Evolutionary conservation across 139 green algal species (phyloP).

Genomic region (Chlamydomonas eustigma): DNA sequence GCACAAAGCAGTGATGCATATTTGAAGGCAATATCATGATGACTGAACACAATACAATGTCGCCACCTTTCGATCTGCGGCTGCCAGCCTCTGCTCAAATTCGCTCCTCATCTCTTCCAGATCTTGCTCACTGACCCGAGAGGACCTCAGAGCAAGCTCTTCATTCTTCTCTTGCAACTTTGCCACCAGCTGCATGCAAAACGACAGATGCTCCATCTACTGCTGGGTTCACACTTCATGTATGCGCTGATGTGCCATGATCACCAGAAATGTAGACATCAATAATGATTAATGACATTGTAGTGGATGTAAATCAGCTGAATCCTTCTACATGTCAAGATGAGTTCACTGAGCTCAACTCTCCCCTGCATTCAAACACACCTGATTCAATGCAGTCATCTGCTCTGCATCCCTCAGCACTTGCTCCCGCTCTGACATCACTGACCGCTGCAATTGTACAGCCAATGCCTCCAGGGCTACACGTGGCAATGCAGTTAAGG

Average conservation of each 20-base stretch:
- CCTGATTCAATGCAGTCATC: neutral
- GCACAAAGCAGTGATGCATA: too few relatives aligned
- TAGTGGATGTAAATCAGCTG: too few relatives aligned
- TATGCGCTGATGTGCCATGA: too few relatives aligned
- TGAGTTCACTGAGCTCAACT: neutral
- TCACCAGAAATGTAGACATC: too few relatives aligned
- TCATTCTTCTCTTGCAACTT: slow-evolving; percentile 63
- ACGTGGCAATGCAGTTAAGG: too few relatives aligned
- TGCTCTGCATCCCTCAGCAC: neutral
- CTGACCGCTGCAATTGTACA: neutral
- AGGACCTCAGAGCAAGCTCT: slow-evolving; percentile 56
- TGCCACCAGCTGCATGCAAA: slow-evolving; percentile 35
- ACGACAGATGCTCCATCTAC: too few relatives aligned
- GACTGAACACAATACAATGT: too few relatives aligned
- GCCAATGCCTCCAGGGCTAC: slow-evolving; percentile 11
- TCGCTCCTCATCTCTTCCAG: slow-evolving; percentile 45
- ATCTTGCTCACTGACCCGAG: slow-evolving; percentile 38
- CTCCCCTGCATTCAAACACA: neutral
- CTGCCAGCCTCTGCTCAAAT: slow-evolving; percentile 52
- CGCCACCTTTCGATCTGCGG: slow-evolving; percentile 38
- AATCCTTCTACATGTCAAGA: too few relatives aligned
- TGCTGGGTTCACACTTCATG: too few relatives aligned
- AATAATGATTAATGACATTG: too few relatives aligned
- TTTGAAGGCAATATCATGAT: too few relatives aligned
- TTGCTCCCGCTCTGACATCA: neutral